These are phyloP conservation scores for Cutaneotrichosporon cyanovorans DNA, from an alignment of 1,284 basidiomycete species.

Conservation along the genomic window DNA sequence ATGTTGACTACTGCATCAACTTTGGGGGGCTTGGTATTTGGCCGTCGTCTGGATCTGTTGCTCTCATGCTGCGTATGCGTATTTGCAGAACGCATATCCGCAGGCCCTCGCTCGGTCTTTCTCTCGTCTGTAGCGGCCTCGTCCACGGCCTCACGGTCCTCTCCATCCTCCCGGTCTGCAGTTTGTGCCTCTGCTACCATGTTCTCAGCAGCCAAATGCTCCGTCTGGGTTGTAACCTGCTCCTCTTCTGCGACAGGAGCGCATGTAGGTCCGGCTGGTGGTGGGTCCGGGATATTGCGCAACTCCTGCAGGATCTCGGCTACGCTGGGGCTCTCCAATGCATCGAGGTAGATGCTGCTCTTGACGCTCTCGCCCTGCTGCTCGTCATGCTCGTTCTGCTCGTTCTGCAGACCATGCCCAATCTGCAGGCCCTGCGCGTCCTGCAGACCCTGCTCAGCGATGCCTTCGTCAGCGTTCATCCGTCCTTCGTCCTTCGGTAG, in stretches of 20 bases:
- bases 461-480: neutral
- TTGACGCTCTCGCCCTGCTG: slow-evolving; percentile 12
- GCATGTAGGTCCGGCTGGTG: neutral
- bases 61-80: too few relatives aligned
- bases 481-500: neutral
- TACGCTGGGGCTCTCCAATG: slow-evolving; percentile 22
- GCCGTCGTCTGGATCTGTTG: too few relatives aligned
- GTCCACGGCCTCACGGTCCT: too few relatives aligned
- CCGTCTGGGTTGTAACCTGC: neutral
- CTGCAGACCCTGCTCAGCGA: neutral
- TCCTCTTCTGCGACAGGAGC: slow-evolving; percentile 4
- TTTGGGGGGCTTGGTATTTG: neutral
- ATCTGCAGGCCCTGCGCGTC: too few relatives aligned
- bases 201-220: too few relatives aligned
- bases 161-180: too few relatives aligned
- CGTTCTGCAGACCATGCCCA: too few relatives aligned
- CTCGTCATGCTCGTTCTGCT: neutral
- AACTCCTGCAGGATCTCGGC: slow-evolving; percentile 31
- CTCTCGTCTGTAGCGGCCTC: too few relatives aligned
- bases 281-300: slow-evolving; percentile 26
- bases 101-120: too few relatives aligned
- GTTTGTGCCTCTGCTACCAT: too few relatives aligned
- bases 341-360: slow-evolving; percentile 33
- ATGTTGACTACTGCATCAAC: slow-evolving; percentile 36
- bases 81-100: too few relatives aligned